Base-by-base conservation (phyloP, 176 grass and related monocot genomes). In the Thinopyrum elongatum region DNA sequence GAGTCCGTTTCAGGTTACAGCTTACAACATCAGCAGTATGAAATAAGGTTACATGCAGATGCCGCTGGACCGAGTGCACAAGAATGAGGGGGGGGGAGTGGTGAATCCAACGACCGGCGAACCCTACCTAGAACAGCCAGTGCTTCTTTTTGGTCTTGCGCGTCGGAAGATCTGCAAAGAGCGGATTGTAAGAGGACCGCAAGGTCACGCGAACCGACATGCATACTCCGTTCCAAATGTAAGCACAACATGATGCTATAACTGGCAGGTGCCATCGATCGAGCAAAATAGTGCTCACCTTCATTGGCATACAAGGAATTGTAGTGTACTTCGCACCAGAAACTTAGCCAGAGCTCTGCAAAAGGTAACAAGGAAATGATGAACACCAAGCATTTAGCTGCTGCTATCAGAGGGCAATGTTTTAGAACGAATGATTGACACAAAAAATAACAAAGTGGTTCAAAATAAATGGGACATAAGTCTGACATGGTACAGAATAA, bases 311-410 rank as follows among this genome's bases (percentile, higher is more conserved):
- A 98, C 47, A 98, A 85, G 33, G 97, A 98, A 83, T 98, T 98
- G 88, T 98, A 98, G 81, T 98, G 97, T 65, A 98, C 97, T 88
- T 98, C 97, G 29, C 97, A 94, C 97, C 97, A 98, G 82, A 98
- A 98, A 80, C 97, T 98, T 78, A 98, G 84, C 97, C 97, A 95
- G 57, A 98, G 83, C 92, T 98, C 96, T 98, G 86, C 83, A 94
- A 68, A 77, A 82, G 66, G 14, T 65, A 46, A 58, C 7, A 34
- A 65, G 62, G n/a, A 19, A 85, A 84, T 65, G n/a, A 77, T 79
- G 88, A 57, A 15, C 6, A 64, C 51, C 13, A 65, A 27, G 26
- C 6, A 67, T 76, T 65, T 36, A 76, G 26, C 16, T 27, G 26
- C 23, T 27, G 21, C 60, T 38, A 66, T 5, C 41, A 36, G 41